Percentiles rank a stretch among this genome's conserved stretches.
phyloP scores from a whole-genome alignment of 108 stramenopile genomes.

The Chaetoceros tenuissimus region DNA sequence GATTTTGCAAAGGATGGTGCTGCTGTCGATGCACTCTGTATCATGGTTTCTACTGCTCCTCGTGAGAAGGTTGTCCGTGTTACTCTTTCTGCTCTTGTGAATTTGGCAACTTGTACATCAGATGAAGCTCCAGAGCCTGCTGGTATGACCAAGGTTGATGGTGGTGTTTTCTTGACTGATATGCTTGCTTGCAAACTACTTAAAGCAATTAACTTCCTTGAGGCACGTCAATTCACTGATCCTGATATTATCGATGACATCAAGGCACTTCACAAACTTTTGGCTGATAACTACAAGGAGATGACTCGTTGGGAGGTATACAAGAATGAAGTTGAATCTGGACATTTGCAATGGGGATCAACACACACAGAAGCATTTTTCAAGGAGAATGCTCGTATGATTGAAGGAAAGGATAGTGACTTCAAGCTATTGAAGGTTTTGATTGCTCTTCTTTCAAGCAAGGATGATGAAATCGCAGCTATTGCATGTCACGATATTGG shows the following conservation, averaged over 20 bases:
- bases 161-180: slow-evolving; percentile 39
- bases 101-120: slow-evolving; percentile 50
- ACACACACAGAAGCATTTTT: slow-evolving; percentile 89
- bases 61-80: slow-evolving; percentile 84
- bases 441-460: slow-evolving; percentile 48
- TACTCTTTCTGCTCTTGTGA: slow-evolving; percentile 56
- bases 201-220: slow-evolving; percentile 49
- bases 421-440: slow-evolving; percentile 59
- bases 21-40: slow-evolving; percentile 20
- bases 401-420: slow-evolving; percentile 58
- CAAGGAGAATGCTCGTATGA: slow-evolving; percentile 42
- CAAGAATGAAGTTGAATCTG: slow-evolving; percentile 66
- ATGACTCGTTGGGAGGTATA: slow-evolving; percentile 83
- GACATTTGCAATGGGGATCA: slow-evolving; percentile 78
- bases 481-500: slow-evolving; percentile 92
- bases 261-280: slow-evolving; percentile 41
- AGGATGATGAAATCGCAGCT: slow-evolving; percentile 63
- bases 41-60: slow-evolving; percentile 56
- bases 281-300: slow-evolving; percentile 61
- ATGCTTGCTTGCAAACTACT: slow-evolving; percentile 68
- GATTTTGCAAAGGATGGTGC: slow-evolving; percentile 75
- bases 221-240: slow-evolving; percentile 69
- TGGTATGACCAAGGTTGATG: slow-evolving; percentile 4
- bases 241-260: slow-evolving; percentile 72
- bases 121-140: neutral